These are phyloP conservation scores for Verticillium dahliae DNA, from an alignment of 2,329 filamentous ascomycete species.

Conservation along the genomic window DNA sequence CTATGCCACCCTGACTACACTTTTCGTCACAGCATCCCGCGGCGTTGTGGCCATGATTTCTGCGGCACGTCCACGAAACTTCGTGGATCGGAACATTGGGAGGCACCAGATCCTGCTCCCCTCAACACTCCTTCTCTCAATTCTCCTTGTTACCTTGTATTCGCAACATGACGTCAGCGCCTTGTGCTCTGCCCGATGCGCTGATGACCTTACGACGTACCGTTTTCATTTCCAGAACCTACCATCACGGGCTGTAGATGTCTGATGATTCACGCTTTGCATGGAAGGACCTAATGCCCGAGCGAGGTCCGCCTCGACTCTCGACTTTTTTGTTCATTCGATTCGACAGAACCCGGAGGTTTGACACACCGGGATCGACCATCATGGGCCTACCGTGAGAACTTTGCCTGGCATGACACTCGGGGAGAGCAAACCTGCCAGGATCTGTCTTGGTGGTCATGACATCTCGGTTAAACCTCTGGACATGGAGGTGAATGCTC, in stretches of 20 bases:
- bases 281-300: conserved; percentile 23
- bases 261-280: conserved; percentile 38
- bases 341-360: not conserved
- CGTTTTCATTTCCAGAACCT: conserved; percentile 25
- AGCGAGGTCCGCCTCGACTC: conserved; percentile 5
- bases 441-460: not conserved
- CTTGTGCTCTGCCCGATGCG: conserved; percentile 16
- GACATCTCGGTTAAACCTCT: not conserved
- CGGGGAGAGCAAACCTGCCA: conserved; percentile 4
- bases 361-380: conserved; percentile 4
- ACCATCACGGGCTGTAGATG: conserved; percentile 30
- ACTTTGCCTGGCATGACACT: conserved; percentile 7
- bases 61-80: conserved; percentile 4
- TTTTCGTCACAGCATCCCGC: conserved; percentile 4
- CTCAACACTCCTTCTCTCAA: conserved; percentile 8
- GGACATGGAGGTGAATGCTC: not conserved
- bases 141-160: conserved; percentile 15
- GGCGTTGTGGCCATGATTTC: conserved; percentile 7
- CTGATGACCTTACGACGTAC: conserved; percentile 30
- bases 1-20: not conserved
- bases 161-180: conserved; percentile 16
- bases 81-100: not conserved
- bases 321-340: conserved; percentile 9
- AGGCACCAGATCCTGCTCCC: not conserved
- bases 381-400: not conserved